A percentile compares a stretch with the other conserved stretches of the same genome.
Conservation (phyloP, 75 land plant species). For the Isoetes taiwanensis region DNA sequence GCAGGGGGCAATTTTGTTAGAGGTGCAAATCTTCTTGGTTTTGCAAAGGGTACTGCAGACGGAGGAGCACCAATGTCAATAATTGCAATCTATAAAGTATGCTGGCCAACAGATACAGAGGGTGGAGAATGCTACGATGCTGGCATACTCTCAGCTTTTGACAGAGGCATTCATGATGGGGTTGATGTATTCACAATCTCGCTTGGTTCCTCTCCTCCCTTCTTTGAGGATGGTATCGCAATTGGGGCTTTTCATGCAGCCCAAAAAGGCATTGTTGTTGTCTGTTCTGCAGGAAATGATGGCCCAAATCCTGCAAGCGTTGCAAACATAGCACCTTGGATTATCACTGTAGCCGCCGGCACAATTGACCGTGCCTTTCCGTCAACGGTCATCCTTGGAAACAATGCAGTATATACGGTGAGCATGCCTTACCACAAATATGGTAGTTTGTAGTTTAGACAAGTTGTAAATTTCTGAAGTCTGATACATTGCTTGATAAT, state of each 20-base stretch:
- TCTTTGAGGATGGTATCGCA: constrained; percentile 23
- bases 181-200: constrained; percentile 36
- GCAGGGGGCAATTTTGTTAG: constrained; percentile 45
- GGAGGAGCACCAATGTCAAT: constrained; percentile 61
- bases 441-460: too few species aligned
- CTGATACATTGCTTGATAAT: too few species aligned
- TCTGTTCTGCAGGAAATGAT: constrained; percentile 34
- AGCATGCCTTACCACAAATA: neutral
- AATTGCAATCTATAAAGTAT: constrained; percentile 59
- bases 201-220: constrained; percentile 22
- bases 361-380: constrained; percentile 25
- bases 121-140: constrained; percentile 24
- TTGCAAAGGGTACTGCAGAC: constrained; percentile 45
- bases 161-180: constrained; percentile 31
- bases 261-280: constrained; percentile 13
- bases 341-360: constrained; percentile 35
- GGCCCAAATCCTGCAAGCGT: constrained; percentile 28
- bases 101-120: constrained; percentile 29
- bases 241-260: constrained; percentile 35
- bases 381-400: constrained; percentile 15
- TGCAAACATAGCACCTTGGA: constrained; percentile 36
- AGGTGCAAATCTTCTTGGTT: constrained; percentile 28
- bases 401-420: constrained; percentile 2
- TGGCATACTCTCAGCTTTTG: constrained; percentile 56
- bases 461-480: too few species aligned